A percentile compares a stretch with the other conserved stretches of the same genome.
Conservation (phyloP, 306 rosid species). For the Prosopis cineraria region DNA sequence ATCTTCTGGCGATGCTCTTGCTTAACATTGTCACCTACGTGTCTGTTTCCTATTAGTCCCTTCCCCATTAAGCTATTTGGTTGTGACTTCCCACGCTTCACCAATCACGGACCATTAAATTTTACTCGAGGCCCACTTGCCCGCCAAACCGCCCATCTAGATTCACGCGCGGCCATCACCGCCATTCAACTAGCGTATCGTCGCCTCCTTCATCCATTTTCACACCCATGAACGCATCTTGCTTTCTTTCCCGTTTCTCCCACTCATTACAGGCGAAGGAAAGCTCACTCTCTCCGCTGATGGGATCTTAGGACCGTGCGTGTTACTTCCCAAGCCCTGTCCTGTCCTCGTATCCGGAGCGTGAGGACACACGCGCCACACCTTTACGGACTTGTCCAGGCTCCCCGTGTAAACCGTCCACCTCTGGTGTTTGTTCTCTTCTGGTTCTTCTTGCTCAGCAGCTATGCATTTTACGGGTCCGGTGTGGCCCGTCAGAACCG, state of each 20-base stretch:
- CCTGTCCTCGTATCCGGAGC: slow-evolving; percentile 33
- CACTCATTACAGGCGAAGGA: background rate
- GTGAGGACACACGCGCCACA: slow-evolving; percentile 66
- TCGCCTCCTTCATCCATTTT: background rate
- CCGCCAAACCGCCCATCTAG: background rate
- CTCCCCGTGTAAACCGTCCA: slow-evolving; percentile 80
- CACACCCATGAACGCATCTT: background rate
- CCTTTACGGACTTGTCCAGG: slow-evolving; percentile 67
- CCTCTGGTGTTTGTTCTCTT: background rate
- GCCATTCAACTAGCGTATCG: background rate
- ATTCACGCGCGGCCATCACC: background rate
- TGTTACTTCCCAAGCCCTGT: slow-evolving; percentile 4
- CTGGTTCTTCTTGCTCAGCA: slow-evolving; percentile 29
- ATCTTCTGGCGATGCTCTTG: background rate
- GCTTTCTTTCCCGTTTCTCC: background rate
- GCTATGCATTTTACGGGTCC: slow-evolving; percentile 78
- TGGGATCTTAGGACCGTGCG: background rate
- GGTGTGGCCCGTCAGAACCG: slow-evolving; percentile 57
- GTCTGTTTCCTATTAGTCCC: slow-evolving; percentile 10
- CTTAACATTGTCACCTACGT: background rate
- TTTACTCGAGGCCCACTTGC: background rate
- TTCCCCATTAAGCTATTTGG: background rate
- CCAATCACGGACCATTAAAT: background rate
- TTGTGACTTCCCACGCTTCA: background rate
- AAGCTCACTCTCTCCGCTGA: background rate